Percentiles rank a stretch among this genome's conserved stretches.
phyloP scores from a whole-genome alignment of 208 protist species.

The Eutreptiella sp. region DNA sequence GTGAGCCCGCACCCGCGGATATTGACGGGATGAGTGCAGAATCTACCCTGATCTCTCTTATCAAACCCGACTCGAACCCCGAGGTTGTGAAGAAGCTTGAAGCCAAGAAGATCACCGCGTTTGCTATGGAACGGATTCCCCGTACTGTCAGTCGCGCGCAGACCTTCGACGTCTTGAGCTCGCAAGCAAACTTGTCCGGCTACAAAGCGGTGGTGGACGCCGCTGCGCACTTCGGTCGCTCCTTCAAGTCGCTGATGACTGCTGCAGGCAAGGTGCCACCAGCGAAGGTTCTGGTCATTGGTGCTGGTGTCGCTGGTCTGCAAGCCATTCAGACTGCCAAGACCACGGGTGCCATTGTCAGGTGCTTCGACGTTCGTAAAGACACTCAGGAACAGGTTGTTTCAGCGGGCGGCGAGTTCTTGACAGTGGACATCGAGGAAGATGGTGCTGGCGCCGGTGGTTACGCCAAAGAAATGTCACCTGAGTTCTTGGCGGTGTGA shows the following conservation, averaged over 20 bases:
- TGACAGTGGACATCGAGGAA: conserved; percentile 60
- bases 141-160: conserved; percentile 49
- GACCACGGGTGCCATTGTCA: conserved; percentile 78
- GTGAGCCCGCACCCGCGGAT: too few species aligned
- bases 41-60: conserved; percentile 51
- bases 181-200: conserved; percentile 76
- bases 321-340: conserved; percentile 71
- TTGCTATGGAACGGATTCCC: conserved; percentile 71
- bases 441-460: conserved; percentile 53
- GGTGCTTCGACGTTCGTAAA: conserved; percentile 72
- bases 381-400: conserved; percentile 72
- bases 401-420: conserved; percentile 73
- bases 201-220: conserved; percentile 74
- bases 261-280: conserved; percentile 70
- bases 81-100: conserved; percentile 31
- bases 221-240: conserved; percentile 48
- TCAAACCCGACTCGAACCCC: conserved; percentile 47
- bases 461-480: conserved; percentile 79
- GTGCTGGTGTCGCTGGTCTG: conserved; percentile 80
- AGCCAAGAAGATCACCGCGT: conserved; percentile 34
- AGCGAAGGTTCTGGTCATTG: conserved; percentile 65
- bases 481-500: conserved; percentile 73
- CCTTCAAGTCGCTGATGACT: conserved; percentile 78
- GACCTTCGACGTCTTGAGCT: conserved; percentile 65
- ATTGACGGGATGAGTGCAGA: conserved; percentile 40